These are phyloP conservation scores for Phanerodontia chrysosporium DNA, from an alignment of 768 basidiomycete species.

Conservation along the genomic window DNA sequence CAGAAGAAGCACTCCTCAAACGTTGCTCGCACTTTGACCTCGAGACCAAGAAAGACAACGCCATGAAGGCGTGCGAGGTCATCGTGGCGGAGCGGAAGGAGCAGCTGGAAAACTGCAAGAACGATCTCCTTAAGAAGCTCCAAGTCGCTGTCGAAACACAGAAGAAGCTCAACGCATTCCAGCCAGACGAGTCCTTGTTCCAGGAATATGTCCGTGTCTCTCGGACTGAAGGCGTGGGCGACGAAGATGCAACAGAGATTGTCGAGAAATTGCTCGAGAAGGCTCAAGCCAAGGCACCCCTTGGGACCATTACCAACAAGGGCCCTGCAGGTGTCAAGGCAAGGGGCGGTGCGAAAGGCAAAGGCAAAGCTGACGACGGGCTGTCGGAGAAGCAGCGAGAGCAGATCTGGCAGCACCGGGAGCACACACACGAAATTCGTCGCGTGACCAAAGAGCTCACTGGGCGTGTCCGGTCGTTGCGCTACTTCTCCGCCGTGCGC, in stretches of 20 bases:
- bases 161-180: constrained; percentile 52
- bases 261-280: constrained; percentile 57
- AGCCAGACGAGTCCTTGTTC: constrained; percentile 62
- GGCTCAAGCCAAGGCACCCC: constrained; percentile 43
- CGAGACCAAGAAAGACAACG: constrained; percentile 63
- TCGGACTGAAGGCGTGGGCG: constrained; percentile 68
- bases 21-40: constrained; percentile 94
- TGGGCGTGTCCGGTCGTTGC: constrained; percentile 83
- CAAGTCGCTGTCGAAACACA: constrained; percentile 64
- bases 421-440: constrained; percentile 83
- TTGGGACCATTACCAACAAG: constrained; percentile 14
- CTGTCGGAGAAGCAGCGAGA: constrained; percentile 56
- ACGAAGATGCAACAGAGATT: constrained; percentile 68
- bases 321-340: constrained; percentile 2
- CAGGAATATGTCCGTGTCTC: constrained; percentile 70
- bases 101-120: constrained; percentile 77
- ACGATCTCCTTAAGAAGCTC: constrained; percentile 65
- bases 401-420: constrained; percentile 75
- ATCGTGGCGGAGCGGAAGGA: constrained; percentile 79
- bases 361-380: constrained; percentile 48
- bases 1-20: constrained; percentile 90
- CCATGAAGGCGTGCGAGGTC: constrained; percentile 89
- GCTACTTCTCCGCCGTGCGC: constrained; percentile 89
- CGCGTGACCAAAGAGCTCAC: constrained; percentile 78
- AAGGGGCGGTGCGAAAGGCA: constrained; percentile 12